Evolutionary conservation across 2,329 filamentous ascomycete genomes (phyloP), one percentile per base, ranked within the genome.

Genomic region (Aciculosporium take): DNA sequence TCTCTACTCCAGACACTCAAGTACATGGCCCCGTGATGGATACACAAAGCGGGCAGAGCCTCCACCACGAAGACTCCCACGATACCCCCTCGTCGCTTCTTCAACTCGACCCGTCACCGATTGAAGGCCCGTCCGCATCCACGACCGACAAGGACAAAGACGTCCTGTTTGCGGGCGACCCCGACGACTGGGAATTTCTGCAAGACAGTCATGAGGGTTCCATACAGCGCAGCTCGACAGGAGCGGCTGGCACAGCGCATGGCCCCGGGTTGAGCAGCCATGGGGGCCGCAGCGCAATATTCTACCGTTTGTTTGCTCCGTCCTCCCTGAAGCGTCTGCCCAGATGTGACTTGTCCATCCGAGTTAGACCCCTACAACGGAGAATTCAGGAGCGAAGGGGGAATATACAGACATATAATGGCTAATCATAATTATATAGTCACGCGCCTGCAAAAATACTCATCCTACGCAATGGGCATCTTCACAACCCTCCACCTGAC

Each of bases 91-190:
- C 76, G 44, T 81, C 81, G 32, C 71, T 94, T 44, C 71, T 81
- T 39, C 77, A 89, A 55, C 68, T 95, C 46, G 87, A 94, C 40
- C 88, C 88, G 3, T 78, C 79, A 18, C 88, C 87, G 0, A 84
- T 94, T 33, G 81, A 73, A 21, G 61, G 61, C 29, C 60, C 65
- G 10, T 72, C 66, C 18, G 57, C 65, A 27, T 27, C 40, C 17
- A 41, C 48, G 25, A 42, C 20, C 43, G 41, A 46, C 41, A 43
- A 46, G 39, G 46, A 34, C 47, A 58, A 3, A n/a, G 24, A 20
- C 4, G 15, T 56, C 23, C 56, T 59, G 42, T 55, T 65, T 25
- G 58, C 59, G 56, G n/a, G 3, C 3, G 27, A 18, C 9, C 15
- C 61, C 7, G 61, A 66, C 13, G 50, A 52, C n/a, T 42, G 23